phyloP scores from a whole-genome alignment of 345 rosid species.

The Syzygium aromaticum region DNA sequence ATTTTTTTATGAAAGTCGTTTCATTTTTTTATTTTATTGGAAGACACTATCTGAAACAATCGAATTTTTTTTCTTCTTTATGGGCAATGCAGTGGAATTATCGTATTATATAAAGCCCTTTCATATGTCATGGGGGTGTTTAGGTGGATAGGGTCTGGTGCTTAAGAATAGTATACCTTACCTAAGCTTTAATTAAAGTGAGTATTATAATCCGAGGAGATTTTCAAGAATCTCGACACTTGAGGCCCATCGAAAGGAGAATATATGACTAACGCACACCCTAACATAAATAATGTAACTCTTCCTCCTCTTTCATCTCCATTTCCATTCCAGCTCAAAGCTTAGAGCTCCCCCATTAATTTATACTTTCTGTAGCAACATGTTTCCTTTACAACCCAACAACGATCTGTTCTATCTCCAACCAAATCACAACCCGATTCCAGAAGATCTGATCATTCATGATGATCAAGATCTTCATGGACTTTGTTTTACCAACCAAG shows the following conservation, averaged over 20 bases:
- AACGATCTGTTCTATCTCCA: neutral
- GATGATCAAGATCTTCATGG: neutral
- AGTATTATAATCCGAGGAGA: neutral
- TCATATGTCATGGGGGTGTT: neutral
- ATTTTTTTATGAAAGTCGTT: neutral
- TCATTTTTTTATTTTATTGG: neutral
- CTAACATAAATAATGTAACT: neutral
- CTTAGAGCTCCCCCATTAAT: neutral
- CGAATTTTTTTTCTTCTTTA: neutral
- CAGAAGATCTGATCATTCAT: neutral
- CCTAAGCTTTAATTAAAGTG: neutral
- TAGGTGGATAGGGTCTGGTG: neutral
- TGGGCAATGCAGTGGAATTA: neutral
- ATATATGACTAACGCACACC: neutral
- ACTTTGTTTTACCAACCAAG: neutral
- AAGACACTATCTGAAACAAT: neutral
- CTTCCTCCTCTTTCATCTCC: neutral
- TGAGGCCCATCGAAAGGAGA: neutral
- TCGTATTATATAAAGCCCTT: neutral
- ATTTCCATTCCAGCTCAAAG: neutral
- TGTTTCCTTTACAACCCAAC: neutral
- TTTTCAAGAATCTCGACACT: neutral
- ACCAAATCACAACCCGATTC: neutral
- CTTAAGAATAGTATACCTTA: neutral
- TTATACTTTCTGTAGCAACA: neutral